Conservation (phyloP, 2,329 filamentous ascomycete genomes). For the Penicillium sp. region DNA sequence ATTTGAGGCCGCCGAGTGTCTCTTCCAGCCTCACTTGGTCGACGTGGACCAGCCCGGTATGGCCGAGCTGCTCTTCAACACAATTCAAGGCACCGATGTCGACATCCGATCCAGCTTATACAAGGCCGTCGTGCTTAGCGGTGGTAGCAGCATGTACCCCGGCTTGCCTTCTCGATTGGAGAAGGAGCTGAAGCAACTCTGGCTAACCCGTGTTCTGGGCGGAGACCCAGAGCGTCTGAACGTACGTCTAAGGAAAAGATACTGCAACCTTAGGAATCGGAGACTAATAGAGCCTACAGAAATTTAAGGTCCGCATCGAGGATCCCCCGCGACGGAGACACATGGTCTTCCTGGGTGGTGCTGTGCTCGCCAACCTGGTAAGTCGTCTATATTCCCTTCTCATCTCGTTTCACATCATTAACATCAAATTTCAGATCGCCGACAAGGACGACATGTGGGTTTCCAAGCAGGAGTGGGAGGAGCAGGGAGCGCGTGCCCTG, state of each 20-base stretch:
- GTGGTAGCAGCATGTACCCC: conserved; percentile 98
- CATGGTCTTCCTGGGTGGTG: conserved; percentile 99
- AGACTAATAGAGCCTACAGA: conserved; percentile 49
- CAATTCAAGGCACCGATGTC: conserved; percentile 92
- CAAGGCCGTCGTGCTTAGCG: conserved; percentile 95
- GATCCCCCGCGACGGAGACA: conserved; percentile 93
- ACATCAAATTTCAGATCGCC: conserved; percentile 64
- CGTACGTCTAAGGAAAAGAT: conserved; percentile 41
- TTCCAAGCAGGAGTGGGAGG: conserved; percentile 93
- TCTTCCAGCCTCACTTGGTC: conserved; percentile 97
- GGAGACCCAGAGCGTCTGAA: conserved; percentile 90
- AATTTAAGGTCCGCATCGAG: conserved; percentile 99
- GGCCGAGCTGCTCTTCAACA: conserved; percentile 97
- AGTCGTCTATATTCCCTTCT: conserved; percentile 24
- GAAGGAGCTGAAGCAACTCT: conserved; percentile 98
- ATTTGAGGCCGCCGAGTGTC: conserved; percentile 95
- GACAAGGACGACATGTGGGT: conserved; percentile 99
- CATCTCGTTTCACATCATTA: conserved; percentile 1
- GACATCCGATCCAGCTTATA: conserved; percentile 92
- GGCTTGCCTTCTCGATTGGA: conserved; percentile 91
- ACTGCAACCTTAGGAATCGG: not conserved
- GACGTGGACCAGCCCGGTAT: conserved; percentile 97
- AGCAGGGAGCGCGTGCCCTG: conserved; percentile 79
- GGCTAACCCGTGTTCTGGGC: conserved; percentile 86
- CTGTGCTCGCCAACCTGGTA: conserved; percentile 90